Conservation (phyloP, 2,329 filamentous ascomycete species). For the Thelonectria blattea region DNA sequence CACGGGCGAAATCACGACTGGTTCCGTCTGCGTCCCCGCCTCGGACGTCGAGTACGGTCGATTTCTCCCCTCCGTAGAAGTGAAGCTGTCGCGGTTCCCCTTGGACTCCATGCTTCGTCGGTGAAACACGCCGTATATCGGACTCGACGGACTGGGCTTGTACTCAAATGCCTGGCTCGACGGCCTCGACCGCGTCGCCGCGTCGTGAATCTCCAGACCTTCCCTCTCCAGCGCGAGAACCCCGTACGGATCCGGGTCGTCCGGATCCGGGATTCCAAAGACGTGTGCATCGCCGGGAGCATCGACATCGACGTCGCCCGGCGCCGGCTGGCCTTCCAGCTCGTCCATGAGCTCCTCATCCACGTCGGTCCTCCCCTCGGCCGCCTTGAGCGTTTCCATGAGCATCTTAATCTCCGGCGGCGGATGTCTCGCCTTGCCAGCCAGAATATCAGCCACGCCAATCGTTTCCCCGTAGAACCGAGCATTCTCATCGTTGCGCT, state of each 20-base stretch:
- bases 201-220: constrained; percentile 46
- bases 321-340: constrained; percentile 43
- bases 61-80: constrained; percentile 26
- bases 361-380: constrained; percentile 43
- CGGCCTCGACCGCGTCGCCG: constrained; percentile 43
- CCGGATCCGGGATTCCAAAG: constrained; percentile 46
- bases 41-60: constrained; percentile 33
- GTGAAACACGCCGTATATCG: constrained; percentile 45
- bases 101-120: constrained; percentile 37
- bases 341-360: constrained; percentile 43
- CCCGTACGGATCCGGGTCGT: constrained; percentile 48
- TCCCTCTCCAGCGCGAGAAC: constrained; percentile 45
- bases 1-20: constrained; percentile 24
- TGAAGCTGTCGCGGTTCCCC: constrained; percentile 32
- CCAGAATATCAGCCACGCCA: constrained; percentile 52
- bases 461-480: constrained; percentile 74
- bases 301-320: constrained; percentile 45
- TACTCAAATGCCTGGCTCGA: constrained; percentile 46
- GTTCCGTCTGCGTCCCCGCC: constrained; percentile 38
- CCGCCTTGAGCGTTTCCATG: constrained; percentile 44
- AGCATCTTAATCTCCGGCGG: constrained; percentile 38
- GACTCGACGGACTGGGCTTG: constrained; percentile 44
- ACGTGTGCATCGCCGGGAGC: constrained; percentile 34
- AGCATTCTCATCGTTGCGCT: constrained; percentile 83
- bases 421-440: constrained; percentile 46